These are phyloP conservation scores for Claviceps capensis DNA, from an alignment of 2,329 filamentous ascomycete species.

Conservation along the genomic window DNA sequence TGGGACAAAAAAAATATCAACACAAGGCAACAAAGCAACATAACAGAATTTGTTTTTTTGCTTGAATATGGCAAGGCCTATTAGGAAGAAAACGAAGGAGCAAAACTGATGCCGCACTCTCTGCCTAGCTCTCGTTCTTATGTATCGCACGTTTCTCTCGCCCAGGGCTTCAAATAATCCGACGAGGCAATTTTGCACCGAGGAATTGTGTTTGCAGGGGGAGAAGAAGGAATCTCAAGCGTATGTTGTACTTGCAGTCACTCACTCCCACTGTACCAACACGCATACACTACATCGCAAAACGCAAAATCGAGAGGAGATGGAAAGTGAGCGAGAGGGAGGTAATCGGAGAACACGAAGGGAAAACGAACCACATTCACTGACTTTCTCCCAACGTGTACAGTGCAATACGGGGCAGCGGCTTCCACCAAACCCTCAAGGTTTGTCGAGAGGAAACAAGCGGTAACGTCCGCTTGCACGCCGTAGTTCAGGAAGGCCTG, in stretches of 20 bases:
- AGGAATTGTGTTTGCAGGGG: constrained; percentile 32
- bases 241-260: constrained; percentile 22
- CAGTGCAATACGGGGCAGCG: constrained; percentile 27
- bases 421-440: constrained; percentile 36
- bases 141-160: constrained; percentile 43
- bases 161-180: constrained; percentile 37
- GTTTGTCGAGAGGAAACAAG: constrained; percentile 38
- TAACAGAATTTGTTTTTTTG: no score
- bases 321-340: no score
- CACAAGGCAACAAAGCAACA: no score
- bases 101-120: background rate
- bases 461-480: constrained; percentile 38
- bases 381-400: no score
- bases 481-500: constrained; percentile 40
- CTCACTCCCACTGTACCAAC: no score
- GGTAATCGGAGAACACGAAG: no score
- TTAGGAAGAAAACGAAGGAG: background rate
- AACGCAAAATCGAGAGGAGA: no score
- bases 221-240: constrained; percentile 43
- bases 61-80: no score
- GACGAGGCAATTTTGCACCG: constrained; percentile 28
- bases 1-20: no score
- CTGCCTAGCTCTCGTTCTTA: constrained; percentile 25
- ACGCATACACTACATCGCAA: no score
- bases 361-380: no score